Conservation (phyloP, 805 yeast species). For the Candida glaebosa region DNA sequence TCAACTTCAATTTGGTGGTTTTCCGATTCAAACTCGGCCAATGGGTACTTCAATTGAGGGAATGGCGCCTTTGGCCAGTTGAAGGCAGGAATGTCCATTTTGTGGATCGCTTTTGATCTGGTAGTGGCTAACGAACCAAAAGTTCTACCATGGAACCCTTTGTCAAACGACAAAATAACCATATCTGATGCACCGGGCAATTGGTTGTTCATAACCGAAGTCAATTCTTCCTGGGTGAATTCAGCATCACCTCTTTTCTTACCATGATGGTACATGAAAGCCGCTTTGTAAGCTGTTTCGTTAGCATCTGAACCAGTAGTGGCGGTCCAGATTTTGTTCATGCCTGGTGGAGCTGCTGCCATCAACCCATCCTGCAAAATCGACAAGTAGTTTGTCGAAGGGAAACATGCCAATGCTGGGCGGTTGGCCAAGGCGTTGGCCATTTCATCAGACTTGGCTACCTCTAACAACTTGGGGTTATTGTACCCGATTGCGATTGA, state of each 20-base stretch:
- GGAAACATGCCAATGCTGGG: constrained; percentile 45
- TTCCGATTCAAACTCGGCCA: constrained; percentile 31
- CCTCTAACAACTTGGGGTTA: constrained; percentile 36
- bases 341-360: constrained; percentile 64
- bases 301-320: constrained; percentile 68
- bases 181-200: constrained; percentile 52
- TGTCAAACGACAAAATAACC: constrained; percentile 51
- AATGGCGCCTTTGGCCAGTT: constrained; percentile 55
- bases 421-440: constrained; percentile 38
- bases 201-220: constrained; percentile 47
- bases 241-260: constrained; percentile 47
- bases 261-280: constrained; percentile 61
- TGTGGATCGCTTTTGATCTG: constrained; percentile 54
- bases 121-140: constrained; percentile 56
- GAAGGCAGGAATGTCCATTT: constrained; percentile 58
- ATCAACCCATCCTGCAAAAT: constrained; percentile 50
- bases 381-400: constrained; percentile 48
- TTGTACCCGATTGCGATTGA: constrained; percentile 44
- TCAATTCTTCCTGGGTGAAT: constrained; percentile 45
- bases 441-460: constrained; percentile 40
- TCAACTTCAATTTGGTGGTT: constrained; percentile 47
- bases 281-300: constrained; percentile 70
- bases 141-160: constrained; percentile 55
- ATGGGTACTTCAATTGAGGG: constrained; percentile 40
- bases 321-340: constrained; percentile 59